A percentile compares a stretch with the other conserved stretches of the same genome.
Evolutionary conservation across 306 rosid species (phyloP).

Genomic region (Fragaria nilgerrensis): DNA sequence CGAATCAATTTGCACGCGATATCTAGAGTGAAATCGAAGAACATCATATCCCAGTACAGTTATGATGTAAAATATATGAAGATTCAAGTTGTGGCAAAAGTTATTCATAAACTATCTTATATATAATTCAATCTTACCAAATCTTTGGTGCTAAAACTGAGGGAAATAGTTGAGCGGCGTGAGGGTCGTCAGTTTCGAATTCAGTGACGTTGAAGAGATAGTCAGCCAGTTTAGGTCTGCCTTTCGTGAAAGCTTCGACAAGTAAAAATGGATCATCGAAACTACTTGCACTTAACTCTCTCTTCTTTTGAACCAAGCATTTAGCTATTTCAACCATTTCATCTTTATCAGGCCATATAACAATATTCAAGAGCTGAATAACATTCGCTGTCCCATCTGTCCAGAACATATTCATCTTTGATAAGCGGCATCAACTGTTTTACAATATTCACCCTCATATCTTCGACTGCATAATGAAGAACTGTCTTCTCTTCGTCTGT

Average conservation of each 20-base stretch:
- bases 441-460: rapidly evolving
- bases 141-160: background rate
- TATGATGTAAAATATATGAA: too few species aligned
- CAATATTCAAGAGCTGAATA: background rate
- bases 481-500: rapidly evolving
- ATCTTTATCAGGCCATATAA: background rate
- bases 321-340: background rate
- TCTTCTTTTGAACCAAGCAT: background rate
- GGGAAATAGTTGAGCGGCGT: background rate
- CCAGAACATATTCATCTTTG: background rate
- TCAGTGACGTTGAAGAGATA: background rate
- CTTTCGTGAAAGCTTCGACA: rapidly evolving
- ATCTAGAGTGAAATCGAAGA: background rate
- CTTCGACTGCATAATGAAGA: background rate
- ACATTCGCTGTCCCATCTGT: background rate
- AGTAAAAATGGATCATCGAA: background rate
- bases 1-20: background rate
- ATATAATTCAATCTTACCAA: background rate
- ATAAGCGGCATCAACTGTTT: background rate
- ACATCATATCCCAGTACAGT: too few species aligned
- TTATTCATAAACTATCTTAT: background rate
- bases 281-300: too few species aligned
- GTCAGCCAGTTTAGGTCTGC: background rate
- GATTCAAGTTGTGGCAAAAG: background rate
- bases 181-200: background rate